phyloP scores from a whole-genome alignment of 768 basidiomycete genomes.

The Lactarius akahatsu region DNA sequence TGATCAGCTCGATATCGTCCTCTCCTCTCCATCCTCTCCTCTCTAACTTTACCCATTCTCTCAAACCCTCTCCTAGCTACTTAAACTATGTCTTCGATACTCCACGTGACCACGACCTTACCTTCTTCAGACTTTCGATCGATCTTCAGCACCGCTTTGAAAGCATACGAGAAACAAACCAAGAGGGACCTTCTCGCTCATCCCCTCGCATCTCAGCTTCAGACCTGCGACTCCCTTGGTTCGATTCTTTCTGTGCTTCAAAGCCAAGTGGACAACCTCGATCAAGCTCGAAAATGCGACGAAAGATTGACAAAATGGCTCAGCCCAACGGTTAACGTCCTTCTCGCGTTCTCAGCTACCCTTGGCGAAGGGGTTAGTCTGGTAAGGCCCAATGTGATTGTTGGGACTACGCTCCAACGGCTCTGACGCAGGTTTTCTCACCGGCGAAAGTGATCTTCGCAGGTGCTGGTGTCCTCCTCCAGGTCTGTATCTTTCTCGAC shows the following conservation, averaged over 20 bases:
- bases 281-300: not conserved
- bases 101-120: not conserved
- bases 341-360: constrained; percentile 6
- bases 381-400: not conserved
- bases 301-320: not conserved
- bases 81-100: not conserved
- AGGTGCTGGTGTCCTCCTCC: not conserved
- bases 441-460: constrained; percentile 7
- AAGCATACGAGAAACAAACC: constrained; percentile 1
- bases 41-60: not conserved
- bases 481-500: not conserved
- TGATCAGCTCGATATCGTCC: not conserved
- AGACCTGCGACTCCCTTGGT: not conserved
- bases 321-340: not conserved
- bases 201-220: constrained; percentile 1
- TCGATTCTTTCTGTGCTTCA: not conserved
- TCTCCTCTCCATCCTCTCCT: not conserved
- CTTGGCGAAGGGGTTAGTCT: constrained; percentile 3
- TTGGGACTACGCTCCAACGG: not conserved
- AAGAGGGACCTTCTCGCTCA: constrained; percentile 2
- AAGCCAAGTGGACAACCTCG: not conserved
- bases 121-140: not conserved
- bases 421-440: not conserved
- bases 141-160: constrained; percentile 2
- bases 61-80: not conserved